Base-by-base conservation (phyloP, 2,329 filamentous ascomycete genomes). In the Ilyonectria destructans region DNA sequence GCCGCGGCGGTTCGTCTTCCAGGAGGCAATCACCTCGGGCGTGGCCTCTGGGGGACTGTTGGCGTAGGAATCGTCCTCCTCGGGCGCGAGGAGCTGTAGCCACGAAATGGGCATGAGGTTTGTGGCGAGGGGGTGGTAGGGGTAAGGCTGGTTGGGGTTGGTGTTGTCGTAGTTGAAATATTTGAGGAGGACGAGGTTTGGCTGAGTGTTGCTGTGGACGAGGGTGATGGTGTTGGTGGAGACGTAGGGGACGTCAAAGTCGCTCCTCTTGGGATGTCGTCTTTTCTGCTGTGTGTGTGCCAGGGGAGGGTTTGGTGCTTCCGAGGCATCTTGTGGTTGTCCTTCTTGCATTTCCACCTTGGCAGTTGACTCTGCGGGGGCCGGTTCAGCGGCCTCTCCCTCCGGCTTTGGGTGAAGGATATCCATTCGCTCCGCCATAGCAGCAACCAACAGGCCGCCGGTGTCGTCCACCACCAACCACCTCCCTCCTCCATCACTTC, bases 401-500 rank as follows among this genome's bases (percentile, higher is more conserved):
- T 81, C 78, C 0, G 77, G 72, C 10, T 83, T 78, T 1, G 78
- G 80, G 67, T 94, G 89, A 0, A 98, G 83, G 19, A 97, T 89
- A 1, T 93, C 94, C 92, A 97, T 96, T 68, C 93, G 89, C 82
- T 98, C 95, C 0, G 95, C 95, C 84, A 97, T 87, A 1, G 94
- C 92, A 4, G 93, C 95, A 3, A 95, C 91, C 7, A 97, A 81
- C 26, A 97, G 82, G 1, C 95, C 95, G 19, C 93, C 93, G 0
- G 94, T 96, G 65, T 98, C 95, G 76, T 98, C 95, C 1, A 97
- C 89, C 0, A 95, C 90, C 3, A 97, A 85, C 89, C 94, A 97
- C 58, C 94, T 80, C 6, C 85, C 85, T 0, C 81, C 79, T 10
- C 62, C 72, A 17, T 69, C 63, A 12, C 35, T 48, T 4, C 77